These are phyloP conservation scores for Ogataea haglerorum DNA, from an alignment of 805 yeast genomes.

Conservation along the genomic window DNA sequence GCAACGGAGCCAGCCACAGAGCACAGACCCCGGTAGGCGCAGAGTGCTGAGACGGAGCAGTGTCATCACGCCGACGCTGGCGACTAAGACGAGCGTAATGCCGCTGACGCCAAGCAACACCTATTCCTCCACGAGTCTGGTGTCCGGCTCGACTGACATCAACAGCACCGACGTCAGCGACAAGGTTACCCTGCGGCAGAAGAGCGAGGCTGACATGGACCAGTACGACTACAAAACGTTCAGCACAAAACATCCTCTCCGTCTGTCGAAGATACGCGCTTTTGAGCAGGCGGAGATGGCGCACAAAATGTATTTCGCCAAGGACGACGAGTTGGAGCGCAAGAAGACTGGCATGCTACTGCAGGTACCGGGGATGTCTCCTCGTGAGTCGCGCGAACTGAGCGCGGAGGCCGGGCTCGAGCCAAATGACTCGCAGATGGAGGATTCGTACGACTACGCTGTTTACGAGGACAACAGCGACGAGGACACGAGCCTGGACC, in stretches of 20 bases:
- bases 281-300: constrained; percentile 37
- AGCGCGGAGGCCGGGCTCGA: constrained; percentile 1
- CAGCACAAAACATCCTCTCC: constrained; percentile 31
- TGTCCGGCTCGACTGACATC: constrained; percentile 19
- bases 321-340: constrained; percentile 20
- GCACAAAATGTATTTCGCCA: constrained; percentile 28
- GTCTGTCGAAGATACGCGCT: constrained; percentile 34
- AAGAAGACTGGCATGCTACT: constrained; percentile 7
- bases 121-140: constrained; percentile 20
- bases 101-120: constrained; percentile 24
- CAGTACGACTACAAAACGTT: constrained; percentile 36
- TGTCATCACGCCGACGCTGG: constrained; percentile 24
- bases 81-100: constrained; percentile 18
- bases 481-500: constrained; percentile 6
- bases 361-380: constrained; percentile 16
- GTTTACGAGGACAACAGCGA: constrained; percentile 14
- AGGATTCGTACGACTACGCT: constrained; percentile 8
- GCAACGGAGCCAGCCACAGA: constrained; percentile 8
- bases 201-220: constrained; percentile 25
- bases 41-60: constrained; percentile 18
- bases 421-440: constrained; percentile 7
- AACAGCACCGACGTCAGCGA: constrained; percentile 21
- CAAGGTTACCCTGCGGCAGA: constrained; percentile 24
- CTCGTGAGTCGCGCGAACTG: constrained; percentile 13
- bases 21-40: constrained; percentile 8